Evolutionary conservation across 2,329 filamentous ascomycete species (phyloP).

Genomic region (Aspergillus brunneoviolaceus): DNA sequence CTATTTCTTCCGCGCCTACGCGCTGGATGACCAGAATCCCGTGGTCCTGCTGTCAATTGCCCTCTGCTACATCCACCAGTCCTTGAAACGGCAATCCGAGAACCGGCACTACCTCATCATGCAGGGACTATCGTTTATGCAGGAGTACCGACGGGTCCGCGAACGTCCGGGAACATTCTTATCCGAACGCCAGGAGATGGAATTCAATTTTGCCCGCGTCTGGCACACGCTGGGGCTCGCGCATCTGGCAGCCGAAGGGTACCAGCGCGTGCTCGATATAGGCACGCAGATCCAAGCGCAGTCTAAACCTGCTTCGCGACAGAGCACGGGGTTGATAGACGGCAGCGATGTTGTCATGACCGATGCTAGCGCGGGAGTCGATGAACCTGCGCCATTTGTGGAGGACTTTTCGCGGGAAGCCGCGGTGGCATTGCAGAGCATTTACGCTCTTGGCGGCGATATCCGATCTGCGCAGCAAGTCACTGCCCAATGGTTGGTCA

Average conservation of each 20-base stretch:
- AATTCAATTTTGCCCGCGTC: constrained; percentile 74
- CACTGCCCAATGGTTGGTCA: constrained; percentile 59
- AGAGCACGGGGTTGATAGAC: constrained; percentile 27
- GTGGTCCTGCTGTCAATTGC: constrained; percentile 79
- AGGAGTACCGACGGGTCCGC: constrained; percentile 67
- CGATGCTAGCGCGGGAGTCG: constrained; percentile 13
- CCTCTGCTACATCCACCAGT: constrained; percentile 82
- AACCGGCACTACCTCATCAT: constrained; percentile 86
- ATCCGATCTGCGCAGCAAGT: constrained; percentile 59
- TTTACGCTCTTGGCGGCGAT: constrained; percentile 67
- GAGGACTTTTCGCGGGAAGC: constrained; percentile 69
- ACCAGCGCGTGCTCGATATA: constrained; percentile 59
- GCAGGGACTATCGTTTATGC: constrained; percentile 80
- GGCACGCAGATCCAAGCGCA: constrained; percentile 46
- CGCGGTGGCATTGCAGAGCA: constrained; percentile 70
- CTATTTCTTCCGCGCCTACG: constrained; percentile 77
- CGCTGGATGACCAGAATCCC: constrained; percentile 72
- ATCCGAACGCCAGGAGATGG: constrained; percentile 67
- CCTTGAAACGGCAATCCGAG: constrained; percentile 82
- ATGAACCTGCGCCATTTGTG: constrained; percentile 23
- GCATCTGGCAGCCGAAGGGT: constrained; percentile 71
- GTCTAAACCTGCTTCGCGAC: constrained; percentile 36
- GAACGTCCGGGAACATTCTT: constrained; percentile 43
- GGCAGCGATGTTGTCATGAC: constrained; percentile 36
- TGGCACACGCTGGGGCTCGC: constrained; percentile 74